Percentiles rank a stretch among this genome's conserved stretches.
Evolutionary conservation across 2,329 filamentous ascomycete genomes (phyloP).

Genomic region (Zarea fungicola): DNA sequence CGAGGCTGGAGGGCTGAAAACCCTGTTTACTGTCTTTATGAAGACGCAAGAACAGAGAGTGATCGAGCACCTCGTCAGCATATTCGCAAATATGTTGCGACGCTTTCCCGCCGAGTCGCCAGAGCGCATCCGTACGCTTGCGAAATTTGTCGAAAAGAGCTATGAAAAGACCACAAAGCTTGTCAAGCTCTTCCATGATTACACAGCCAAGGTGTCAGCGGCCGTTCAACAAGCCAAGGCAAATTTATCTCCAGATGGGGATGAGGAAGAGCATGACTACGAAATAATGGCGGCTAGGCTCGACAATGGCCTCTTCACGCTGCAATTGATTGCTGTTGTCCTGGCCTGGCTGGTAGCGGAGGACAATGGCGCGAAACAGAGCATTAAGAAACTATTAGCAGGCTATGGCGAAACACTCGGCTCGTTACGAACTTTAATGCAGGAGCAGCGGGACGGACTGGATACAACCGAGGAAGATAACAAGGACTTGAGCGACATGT

Average conservation of each 20-base stretch:
- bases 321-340: constrained; percentile 80
- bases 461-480: constrained; percentile 54
- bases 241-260: constrained; percentile 15
- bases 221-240: constrained; percentile 44
- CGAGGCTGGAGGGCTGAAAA: constrained; percentile 78
- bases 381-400: constrained; percentile 58
- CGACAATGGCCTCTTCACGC: constrained; percentile 76
- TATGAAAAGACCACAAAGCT: constrained; percentile 79
- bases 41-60: constrained; percentile 67
- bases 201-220: constrained; percentile 56
- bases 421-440: constrained; percentile 61
- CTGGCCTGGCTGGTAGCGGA: constrained; percentile 90
- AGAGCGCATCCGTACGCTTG: constrained; percentile 74
- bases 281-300: constrained; percentile 72
- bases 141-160: constrained; percentile 93
- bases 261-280: constrained; percentile 51
- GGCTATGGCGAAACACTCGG: constrained; percentile 62
- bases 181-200: constrained; percentile 65
- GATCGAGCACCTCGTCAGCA: constrained; percentile 75
- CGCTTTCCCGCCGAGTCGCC: constrained; percentile 72
- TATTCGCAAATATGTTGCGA: constrained; percentile 78
- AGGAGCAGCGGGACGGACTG: constrained; percentile 50
- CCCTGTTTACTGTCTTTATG: constrained; percentile 81
- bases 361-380: constrained; percentile 67
- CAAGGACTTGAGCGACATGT: constrained; percentile 53